These are phyloP conservation scores for Luzula sylvatica DNA, from an alignment of 176 grass and related monocot species.

Conservation along the genomic window DNA sequence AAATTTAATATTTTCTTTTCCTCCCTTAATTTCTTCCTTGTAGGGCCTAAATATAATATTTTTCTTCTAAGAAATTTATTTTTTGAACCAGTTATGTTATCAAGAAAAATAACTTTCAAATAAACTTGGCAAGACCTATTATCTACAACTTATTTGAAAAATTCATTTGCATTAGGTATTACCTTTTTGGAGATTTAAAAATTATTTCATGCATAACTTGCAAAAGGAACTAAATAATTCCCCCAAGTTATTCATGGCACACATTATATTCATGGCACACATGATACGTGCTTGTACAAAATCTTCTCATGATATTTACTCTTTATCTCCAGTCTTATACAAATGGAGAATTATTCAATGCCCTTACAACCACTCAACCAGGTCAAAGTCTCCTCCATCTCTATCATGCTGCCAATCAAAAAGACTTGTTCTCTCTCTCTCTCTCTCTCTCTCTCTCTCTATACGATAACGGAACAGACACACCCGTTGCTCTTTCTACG, in stretches of 20 bases:
- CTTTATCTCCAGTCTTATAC: background rate
- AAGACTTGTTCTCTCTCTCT: background rate
- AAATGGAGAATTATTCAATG: background rate
- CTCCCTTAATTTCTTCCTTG: no score
- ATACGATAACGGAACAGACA: background rate
- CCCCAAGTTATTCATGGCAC: background rate
- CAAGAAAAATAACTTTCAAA: no score
- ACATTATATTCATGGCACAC: background rate
- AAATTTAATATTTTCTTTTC: no score
- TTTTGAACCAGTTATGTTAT: no score
- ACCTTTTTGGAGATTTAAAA: no score
- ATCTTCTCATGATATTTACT: background rate
- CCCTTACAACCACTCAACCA: background rate
- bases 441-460: slow-evolving; percentile 1
- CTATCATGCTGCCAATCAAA: slow-evolving; percentile 9
- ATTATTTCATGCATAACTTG: no score
- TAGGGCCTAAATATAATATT: no score
- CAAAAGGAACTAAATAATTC: background rate
- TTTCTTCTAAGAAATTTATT: no score
- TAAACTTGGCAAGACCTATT: no score
- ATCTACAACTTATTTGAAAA: no score
- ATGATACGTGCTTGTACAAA: background rate
- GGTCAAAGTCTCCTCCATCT: slow-evolving; percentile 15
- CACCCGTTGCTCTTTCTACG: slow-evolving; percentile 10
- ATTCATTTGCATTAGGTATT: no score